Percentiles rank a stretch among this genome's conserved stretches.
Conservation (phyloP, 2,329 filamentous ascomycete genomes). For the Xylaria sp. region DNA sequence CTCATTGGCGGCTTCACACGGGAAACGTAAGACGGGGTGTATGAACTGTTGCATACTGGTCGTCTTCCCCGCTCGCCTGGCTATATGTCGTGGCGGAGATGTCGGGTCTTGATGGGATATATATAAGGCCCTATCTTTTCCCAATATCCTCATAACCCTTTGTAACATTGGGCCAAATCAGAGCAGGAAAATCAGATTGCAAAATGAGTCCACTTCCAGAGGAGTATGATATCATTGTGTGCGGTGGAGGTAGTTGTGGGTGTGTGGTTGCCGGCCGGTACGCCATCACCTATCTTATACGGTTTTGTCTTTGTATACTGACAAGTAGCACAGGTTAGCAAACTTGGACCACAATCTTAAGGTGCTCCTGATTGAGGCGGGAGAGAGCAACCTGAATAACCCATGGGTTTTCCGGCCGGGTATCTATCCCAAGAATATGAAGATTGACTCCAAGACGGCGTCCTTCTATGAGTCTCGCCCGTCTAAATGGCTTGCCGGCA, state of each 20-base stretch:
- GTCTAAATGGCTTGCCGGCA: slow-evolving; percentile 73
- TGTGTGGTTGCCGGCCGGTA: slow-evolving; percentile 64
- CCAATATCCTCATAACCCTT: slow-evolving; percentile 26
- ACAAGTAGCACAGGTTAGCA: slow-evolving; percentile 64
- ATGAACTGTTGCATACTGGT: slow-evolving; percentile 22
- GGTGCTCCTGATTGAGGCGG: slow-evolving; percentile 54
- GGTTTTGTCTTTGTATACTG: slow-evolving; percentile 35
- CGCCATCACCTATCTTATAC: slow-evolving; percentile 28
- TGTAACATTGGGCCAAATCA: slow-evolving; percentile 27
- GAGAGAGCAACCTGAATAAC: slow-evolving; percentile 67
- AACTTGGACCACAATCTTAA: slow-evolving; percentile 76
- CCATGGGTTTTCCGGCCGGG: slow-evolving; percentile 78
- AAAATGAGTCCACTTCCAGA: slow-evolving; percentile 62
- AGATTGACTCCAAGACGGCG: slow-evolving; percentile 79
- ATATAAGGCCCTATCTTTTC: slow-evolving; percentile 30
- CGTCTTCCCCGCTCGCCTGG: slow-evolving; percentile 32
- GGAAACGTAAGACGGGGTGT: slow-evolving; percentile 15
- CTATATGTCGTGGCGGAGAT: slow-evolving; percentile 32
- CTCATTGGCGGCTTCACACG: slow-evolving; percentile 32
- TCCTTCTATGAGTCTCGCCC: slow-evolving; percentile 81
- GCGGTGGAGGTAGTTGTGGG: slow-evolving; percentile 73
- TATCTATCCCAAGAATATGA: slow-evolving; percentile 76
- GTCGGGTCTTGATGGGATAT: slow-evolving; percentile 29
- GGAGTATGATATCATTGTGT: slow-evolving; percentile 82
- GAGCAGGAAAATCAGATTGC: slow-evolving; percentile 18